Conservation (phyloP, 371 early-diverging fungal species). For the Rhizopus stolonifer region DNA sequence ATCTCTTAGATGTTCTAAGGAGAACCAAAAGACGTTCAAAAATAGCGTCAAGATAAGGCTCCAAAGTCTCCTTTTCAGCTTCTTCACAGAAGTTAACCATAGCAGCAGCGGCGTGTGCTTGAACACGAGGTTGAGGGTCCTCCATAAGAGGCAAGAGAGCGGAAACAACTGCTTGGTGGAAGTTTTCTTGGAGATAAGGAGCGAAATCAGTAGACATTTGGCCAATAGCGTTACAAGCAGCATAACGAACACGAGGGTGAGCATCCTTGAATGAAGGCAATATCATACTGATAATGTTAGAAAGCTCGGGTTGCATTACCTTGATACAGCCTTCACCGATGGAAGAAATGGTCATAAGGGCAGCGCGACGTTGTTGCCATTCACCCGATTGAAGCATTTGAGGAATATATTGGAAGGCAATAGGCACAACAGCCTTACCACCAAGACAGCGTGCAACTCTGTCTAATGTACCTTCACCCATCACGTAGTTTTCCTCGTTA, state of each 20-base stretch:
- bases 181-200: slow-evolving; percentile 79
- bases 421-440: slow-evolving; percentile 87
- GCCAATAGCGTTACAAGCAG: slow-evolving; percentile 93
- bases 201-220: slow-evolving; percentile 97
- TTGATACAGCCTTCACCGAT: slow-evolving; percentile 96
- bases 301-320: slow-evolving; percentile 88
- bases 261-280: slow-evolving; percentile 84
- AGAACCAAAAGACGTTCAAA: slow-evolving; percentile 83
- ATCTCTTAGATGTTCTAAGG: slow-evolving; percentile 77
- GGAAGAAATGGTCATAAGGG: slow-evolving; percentile 89
- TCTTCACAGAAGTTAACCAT: slow-evolving; percentile 96
- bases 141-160: slow-evolving; percentile 89
- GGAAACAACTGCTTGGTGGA: slow-evolving; percentile 74
- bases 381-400: slow-evolving; percentile 81
- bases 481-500: slow-evolving; percentile 80
- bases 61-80: slow-evolving; percentile 72
- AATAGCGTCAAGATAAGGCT: slow-evolving; percentile 87
- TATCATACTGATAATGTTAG: slow-evolving; percentile 80
- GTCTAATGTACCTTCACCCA: slow-evolving; percentile 95
- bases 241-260: slow-evolving; percentile 96
- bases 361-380: slow-evolving; percentile 94
- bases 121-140: slow-evolving; percentile 81
- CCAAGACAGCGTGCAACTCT: slow-evolving; percentile 87
- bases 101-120: slow-evolving; percentile 95
- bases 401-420: slow-evolving; percentile 87